Evolutionary conservation across 1,284 basidiomycete species (phyloP).

Genomic region (Cutaneotrichosporon sp.): DNA sequence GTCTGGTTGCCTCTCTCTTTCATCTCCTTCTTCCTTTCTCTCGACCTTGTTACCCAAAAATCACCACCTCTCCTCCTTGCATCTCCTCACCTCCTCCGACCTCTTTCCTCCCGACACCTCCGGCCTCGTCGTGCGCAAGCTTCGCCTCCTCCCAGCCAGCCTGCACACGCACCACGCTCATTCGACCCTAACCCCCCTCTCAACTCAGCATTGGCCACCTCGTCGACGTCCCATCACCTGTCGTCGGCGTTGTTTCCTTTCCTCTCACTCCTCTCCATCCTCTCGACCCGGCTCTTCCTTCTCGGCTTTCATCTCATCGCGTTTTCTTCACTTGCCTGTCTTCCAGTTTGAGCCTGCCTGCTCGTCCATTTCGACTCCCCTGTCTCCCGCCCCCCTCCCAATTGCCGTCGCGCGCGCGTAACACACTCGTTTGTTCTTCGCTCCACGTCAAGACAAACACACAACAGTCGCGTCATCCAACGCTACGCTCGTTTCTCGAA

Average conservation of each 20-base stretch:
- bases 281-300: not conserved
- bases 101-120: no score
- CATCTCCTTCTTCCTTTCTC: no score
- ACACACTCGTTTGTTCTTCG: not conserved
- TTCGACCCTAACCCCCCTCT: no score
- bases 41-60: no score
- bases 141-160: no score
- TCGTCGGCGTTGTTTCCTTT: not conserved
- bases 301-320: not conserved
- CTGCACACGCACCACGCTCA: no score
- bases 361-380: not conserved
- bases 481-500: no score
- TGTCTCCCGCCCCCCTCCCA: not conserved
- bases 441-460: not conserved
- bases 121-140: no score
- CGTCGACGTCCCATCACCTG: not conserved
- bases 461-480: no score
- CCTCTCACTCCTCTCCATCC: not conserved
- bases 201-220: not conserved
- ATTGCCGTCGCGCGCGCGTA: not conserved
- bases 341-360: not conserved
- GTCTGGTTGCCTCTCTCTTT: no score
- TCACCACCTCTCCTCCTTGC: no score
- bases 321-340: not conserved
- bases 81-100: no score